phyloP scores from a whole-genome alignment of 2,329 filamentous ascomycete genomes.

The Exophiala spinifera region DNA sequence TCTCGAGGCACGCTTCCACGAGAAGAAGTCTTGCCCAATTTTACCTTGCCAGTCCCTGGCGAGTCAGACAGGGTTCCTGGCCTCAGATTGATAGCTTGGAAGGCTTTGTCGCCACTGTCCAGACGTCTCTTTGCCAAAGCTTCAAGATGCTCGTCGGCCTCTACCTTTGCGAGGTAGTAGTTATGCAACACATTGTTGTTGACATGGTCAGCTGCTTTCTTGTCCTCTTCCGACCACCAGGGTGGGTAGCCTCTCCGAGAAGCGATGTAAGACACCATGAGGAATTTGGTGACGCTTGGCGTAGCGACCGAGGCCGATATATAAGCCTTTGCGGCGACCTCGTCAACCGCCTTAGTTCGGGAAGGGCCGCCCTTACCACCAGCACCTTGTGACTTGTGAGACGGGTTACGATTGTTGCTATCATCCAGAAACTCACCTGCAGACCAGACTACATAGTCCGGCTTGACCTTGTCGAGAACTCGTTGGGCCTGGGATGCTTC shows the following conservation, averaged over 20 bases:
- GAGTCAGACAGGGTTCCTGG: conserved; percentile 51
- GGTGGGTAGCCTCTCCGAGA: conserved; percentile 47
- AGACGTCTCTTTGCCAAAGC: conserved; percentile 39
- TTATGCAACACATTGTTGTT: conserved; percentile 50
- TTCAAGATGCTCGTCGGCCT: conserved; percentile 55
- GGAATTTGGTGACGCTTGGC: conserved; percentile 50
- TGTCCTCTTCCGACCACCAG: conserved; percentile 52
- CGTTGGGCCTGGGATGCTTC: conserved; percentile 59
- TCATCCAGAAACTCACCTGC: conserved; percentile 37
- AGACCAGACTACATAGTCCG: conserved; percentile 48
- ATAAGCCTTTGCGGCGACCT: conserved; percentile 54
- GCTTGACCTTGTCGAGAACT: conserved; percentile 51
- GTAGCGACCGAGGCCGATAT: conserved; percentile 48
- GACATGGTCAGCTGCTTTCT: conserved; percentile 44
- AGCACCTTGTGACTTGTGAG: conserved; percentile 42
- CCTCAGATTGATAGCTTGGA: conserved; percentile 52
- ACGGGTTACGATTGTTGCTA: background rate
- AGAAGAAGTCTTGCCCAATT: conserved; percentile 45
- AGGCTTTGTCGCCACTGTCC: conserved; percentile 32
- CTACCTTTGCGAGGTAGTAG: conserved; percentile 55
- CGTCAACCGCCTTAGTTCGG: conserved; percentile 53
- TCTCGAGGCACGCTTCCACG: conserved; percentile 46
- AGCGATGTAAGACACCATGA: conserved; percentile 54
- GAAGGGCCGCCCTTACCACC: conserved; percentile 53
- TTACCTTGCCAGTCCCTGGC: conserved; percentile 47